Evolutionary conservation across 306 rosid genomes (phyloP).

Genomic region (Amphicarpaea edgeworthii): DNA sequence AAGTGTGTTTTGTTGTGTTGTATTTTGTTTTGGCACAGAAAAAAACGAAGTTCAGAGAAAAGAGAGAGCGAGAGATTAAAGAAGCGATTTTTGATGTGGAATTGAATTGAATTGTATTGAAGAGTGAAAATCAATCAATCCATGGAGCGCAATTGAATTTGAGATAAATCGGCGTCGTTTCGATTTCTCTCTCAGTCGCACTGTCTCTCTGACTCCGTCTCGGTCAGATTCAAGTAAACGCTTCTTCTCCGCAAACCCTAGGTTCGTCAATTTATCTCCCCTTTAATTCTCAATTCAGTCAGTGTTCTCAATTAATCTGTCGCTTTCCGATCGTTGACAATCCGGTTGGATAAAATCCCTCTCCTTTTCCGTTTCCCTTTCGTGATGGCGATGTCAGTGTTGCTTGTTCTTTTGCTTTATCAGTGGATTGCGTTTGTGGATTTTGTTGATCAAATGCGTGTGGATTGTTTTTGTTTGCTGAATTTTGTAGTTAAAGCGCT

Average conservation of each 20-base stretch:
- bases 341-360: not conserved
- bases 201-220: slow-evolving; percentile 36
- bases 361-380: not conserved
- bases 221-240: slow-evolving; percentile 62
- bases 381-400: not conserved
- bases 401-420: not conserved
- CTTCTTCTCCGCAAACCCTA: slow-evolving; percentile 59
- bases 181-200: slow-evolving; percentile 10
- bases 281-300: not conserved
- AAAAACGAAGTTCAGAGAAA: slow-evolving; percentile 40
- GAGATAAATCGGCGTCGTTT: slow-evolving; percentile 55
- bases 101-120: too few species aligned
- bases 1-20: slow-evolving; percentile 38
- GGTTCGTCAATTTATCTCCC: slow-evolving; percentile 36
- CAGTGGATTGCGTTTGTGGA: slow-evolving; percentile 6
- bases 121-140: not conserved
- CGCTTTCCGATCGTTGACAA: not conserved
- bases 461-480: slow-evolving; percentile 1
- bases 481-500: slow-evolving; percentile 2
- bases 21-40: slow-evolving; percentile 38
- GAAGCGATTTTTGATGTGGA: slow-evolving; percentile 4
- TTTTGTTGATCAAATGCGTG: slow-evolving; percentile 40
- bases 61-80: not conserved
- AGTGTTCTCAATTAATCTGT: not conserved
- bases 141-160: slow-evolving; percentile 20